Evolutionary conservation across 345 rosid species (phyloP), one percentile per base, ranked within the genome.

Genomic region (Cardamine resedifolia): DNA sequence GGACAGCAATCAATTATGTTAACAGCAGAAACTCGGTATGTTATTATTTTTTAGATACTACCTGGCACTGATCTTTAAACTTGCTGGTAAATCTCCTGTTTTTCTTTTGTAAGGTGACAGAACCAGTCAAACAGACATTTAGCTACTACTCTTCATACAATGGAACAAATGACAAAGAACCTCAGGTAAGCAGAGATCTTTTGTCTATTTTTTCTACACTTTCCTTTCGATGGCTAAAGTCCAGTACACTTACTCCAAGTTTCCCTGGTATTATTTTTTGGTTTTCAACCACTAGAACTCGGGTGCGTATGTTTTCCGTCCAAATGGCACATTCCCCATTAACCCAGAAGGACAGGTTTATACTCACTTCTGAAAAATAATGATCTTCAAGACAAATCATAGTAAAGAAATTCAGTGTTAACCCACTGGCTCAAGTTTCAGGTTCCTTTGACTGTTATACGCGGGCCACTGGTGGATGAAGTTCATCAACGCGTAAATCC

Each of bases 291-390:
- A 16, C 71, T 61, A 94, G 98, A 88, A 86, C 80, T 84, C 84
- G 0, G 98, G 98, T 70, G 98, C 97, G 31, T 94, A 94, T 77
- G 74, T 94, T 73, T 94, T 94, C 80, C 97, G 98, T 56, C 98
- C 98, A 61, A 94, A 91, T 85, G 96, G 88, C 62, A 81, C 92
- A 68, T 81, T 70, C 81, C 77, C 52, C 31, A 63, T 94, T 71
- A 77, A 81, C 39, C 86, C 94, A 3, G 82, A 84, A 70, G 73
- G 64, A 79, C 83, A 89, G 97, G 98, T 94, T 51, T 31, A 71
- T 23, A 59, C 64, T 71, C 48, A 57, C 58, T 75, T 76, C 31
- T 66, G 48, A 64, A 52, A 23, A 38, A 43, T 18, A 41, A 52
- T 51, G 58, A 41, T 55, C 27, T 58, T 43, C 21, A 53, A 68